Evolutionary conservation across 768 basidiomycete genomes (phyloP).

Genomic region (Tulasnella sp.): DNA sequence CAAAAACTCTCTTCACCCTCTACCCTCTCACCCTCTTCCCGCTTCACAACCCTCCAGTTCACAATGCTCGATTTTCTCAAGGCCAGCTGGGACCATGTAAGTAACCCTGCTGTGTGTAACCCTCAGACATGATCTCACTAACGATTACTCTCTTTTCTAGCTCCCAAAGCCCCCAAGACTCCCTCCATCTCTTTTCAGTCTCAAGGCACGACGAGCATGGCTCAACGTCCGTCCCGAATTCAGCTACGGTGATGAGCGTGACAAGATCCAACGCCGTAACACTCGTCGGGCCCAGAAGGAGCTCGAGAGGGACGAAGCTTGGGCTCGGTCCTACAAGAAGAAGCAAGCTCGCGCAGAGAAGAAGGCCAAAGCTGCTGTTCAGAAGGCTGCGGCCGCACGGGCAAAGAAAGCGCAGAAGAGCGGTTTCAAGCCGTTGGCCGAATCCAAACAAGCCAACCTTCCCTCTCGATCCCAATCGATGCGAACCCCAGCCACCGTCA

Average conservation of each 20-base stretch:
- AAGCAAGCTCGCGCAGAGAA: constrained; percentile 6
- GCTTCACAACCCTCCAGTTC: neutral
- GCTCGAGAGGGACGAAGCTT: constrained; percentile 26
- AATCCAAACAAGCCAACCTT: constrained; percentile 9
- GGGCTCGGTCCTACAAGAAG: constrained; percentile 15
- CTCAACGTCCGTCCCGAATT: constrained; percentile 22
- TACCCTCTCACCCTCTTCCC: neutral
- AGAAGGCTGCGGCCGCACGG: neutral
- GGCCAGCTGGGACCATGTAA: constrained; percentile 29
- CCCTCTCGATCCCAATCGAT: constrained; percentile 9
- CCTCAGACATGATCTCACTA: neutral
- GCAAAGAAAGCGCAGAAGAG: constrained; percentile 11
- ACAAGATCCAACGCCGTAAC: constrained; percentile 23
- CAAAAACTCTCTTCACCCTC: constrained; percentile 5
- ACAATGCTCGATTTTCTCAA: constrained; percentile 19
- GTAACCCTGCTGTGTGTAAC: neutral
- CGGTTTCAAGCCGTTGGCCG: constrained; percentile 1
- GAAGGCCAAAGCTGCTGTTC: neutral
- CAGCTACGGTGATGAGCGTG: constrained; percentile 23
- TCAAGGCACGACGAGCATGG: constrained; percentile 22
- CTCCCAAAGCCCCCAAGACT: constrained; percentile 18
- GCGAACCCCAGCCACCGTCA: neutral
- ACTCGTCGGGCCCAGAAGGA: constrained; percentile 18
- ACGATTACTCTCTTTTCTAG: neutral
- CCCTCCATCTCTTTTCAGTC: constrained; percentile 20